Base-by-base conservation (phyloP, 306 rosid genomes). In the Mucuna pruriens region DNA sequence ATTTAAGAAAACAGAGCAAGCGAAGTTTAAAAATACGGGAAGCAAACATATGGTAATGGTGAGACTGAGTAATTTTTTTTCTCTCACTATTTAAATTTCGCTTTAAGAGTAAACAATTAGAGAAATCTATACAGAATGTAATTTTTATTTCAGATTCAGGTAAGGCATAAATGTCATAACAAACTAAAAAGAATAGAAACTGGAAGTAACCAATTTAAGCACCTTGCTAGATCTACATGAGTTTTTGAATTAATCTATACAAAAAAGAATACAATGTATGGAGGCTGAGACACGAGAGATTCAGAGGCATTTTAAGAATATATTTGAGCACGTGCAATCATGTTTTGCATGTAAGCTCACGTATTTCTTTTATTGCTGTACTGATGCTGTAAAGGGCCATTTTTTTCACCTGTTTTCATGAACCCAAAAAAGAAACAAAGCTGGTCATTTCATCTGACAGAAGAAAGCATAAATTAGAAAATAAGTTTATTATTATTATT, bases 341-440 rank as follows among this genome's bases (percentile, higher is more conserved):
- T 86, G 81, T 60, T 66, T 88, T 85, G 86, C 93, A 79, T n/a
- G 98, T 96, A 67, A 93, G 96, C 87, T 92, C 94, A 34, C 90
- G 91, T 23, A 90, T 88, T 87, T 90, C 93, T 87, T 92, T 87
- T 68, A 96, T 89, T 38, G 98, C 99, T 55, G 88, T 77, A 80
- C 87, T 87, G 63, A 96, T 86, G 82, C 92, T 86, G 36, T 86
- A 42, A 63, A 96, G 90, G 38, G 97, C 95, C 89, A 89, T 91
- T 89, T 86, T 93, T 91, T 86, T 90, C 88, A 92, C 94, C 99
- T 96, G 91, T 44, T 84, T 79, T 78, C 84, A 84, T 20, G 71
- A 82, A 52, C 54, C 64, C 44, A 36, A 31, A 26, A 38, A 23
- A 20, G 4, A 82, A 84, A 73, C 51, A 54, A 6, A 57, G 39